Base-by-base conservation (phyloP, 257 asterid genomes). In the Fraxinus americana region DNA sequence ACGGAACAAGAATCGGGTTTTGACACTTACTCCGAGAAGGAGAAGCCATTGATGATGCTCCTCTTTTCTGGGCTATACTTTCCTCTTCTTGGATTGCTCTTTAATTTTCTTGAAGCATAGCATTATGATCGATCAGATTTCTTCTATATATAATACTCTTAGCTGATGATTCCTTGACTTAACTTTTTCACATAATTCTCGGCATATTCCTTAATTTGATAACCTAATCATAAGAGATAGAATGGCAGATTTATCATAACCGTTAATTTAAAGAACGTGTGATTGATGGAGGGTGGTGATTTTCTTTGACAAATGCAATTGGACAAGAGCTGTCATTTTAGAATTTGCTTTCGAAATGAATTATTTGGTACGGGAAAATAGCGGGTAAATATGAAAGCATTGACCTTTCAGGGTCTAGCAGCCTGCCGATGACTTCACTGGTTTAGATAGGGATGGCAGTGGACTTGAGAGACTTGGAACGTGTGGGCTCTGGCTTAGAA, bases 21-120 rank as follows among this genome's bases (percentile, higher is more conserved):
- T 41, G 71, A 45, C 8, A 79, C 90, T 79, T 39, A 86, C 90
- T 85, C 79, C 71, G 69, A 11, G 90, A 84, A 84, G 73, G 74
- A 11, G 90, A 84, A 84, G 77, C 85, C 90, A 86, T 86, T 72
- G 83, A 54, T 30, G 83, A 50, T 80, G 86, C 82, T 80, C 82
- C 41, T 61, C 39, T 32, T 36, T 72, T 76, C 81, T 73, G 6
- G 69, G 69, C 74, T 4, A 72, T 68, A n/a, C 78, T 4, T 75
- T 68, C 25, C 57, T 23, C 29, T 38, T 38, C 30, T 36, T 66
- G 43, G 61, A 57, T 34, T 61, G 67, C 54, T 70, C 71, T 29
- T 34, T n/a, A 52, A 38, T 78, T 71, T 77, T 52, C 72, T 30
- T 63, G 11, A 30, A 69, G 30, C 59, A 48, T 73, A 39, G 1